phyloP scores from a whole-genome alignment of 495 filamentous ascomycete species.

The Wilcoxina mikolae region DNA sequence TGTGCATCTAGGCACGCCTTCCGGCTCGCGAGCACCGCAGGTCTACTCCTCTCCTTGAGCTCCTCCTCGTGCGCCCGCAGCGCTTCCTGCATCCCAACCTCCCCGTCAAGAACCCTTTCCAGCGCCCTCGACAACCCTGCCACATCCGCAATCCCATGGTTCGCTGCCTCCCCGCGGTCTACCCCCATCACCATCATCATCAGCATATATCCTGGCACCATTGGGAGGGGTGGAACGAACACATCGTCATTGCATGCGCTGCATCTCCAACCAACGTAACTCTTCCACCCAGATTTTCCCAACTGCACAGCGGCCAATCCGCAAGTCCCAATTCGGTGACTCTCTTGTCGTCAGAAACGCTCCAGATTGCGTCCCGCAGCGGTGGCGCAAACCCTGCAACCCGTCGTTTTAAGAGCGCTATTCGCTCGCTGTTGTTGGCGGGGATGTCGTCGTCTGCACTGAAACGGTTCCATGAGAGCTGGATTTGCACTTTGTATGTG shows the following conservation, averaged over 20 bases:
- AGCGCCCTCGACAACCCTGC: slow-evolving; percentile 31
- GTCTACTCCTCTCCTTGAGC: slow-evolving; percentile 19
- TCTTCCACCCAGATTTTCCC: slow-evolving; percentile 32
- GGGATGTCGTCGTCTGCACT: slow-evolving; percentile 31
- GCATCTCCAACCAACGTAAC: slow-evolving; percentile 42
- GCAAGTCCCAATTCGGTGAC: slow-evolving; percentile 39
- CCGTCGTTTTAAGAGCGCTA: slow-evolving; percentile 40
- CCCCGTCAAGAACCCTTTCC: slow-evolving; percentile 7
- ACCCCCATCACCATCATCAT: neutral
- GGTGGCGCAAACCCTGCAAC: slow-evolving; percentile 42
- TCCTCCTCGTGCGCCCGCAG: slow-evolving; percentile 19
- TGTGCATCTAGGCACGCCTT: slow-evolving; percentile 52
- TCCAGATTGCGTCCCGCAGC: slow-evolving; percentile 36
- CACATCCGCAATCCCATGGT: slow-evolving; percentile 44
- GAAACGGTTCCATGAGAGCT: neutral
- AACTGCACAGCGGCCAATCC: slow-evolving; percentile 39
- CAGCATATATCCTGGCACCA: neutral
- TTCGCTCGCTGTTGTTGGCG: slow-evolving; percentile 29
- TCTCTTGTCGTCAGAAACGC: slow-evolving; percentile 36
- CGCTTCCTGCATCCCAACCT: slow-evolving; percentile 22
- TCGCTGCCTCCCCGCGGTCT: slow-evolving; percentile 44
- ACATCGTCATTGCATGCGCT: slow-evolving; percentile 49
- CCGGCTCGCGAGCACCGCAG: slow-evolving; percentile 41
- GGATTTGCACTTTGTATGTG: neutral
- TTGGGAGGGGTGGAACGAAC: slow-evolving; percentile 31